These are phyloP conservation scores for Cyberlindnera xishuangbannaensis DNA, from an alignment of 805 yeast species.

Conservation along the genomic window DNA sequence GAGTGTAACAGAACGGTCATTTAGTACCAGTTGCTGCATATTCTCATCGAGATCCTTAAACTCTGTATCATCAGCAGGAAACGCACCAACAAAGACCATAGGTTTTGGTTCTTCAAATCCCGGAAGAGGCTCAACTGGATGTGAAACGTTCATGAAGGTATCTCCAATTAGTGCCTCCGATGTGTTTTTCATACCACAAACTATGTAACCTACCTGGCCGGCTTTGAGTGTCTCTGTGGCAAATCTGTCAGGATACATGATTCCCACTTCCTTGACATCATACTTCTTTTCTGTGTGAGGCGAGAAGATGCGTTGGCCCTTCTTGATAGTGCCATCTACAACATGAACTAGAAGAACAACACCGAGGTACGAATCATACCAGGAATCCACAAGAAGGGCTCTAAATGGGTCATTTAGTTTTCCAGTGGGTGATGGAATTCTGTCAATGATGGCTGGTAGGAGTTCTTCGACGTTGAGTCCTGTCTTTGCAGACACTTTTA, in stretches of 20 bases:
- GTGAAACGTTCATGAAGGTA: constrained; percentile 63
- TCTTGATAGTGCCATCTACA: constrained; percentile 73
- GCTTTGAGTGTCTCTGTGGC: constrained; percentile 62
- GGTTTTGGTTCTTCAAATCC: constrained; percentile 97
- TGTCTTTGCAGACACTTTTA: constrained; percentile 88
- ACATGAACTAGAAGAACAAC: constrained; percentile 80
- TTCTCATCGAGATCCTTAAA: constrained; percentile 87
- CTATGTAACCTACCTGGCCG: constrained; percentile 92
- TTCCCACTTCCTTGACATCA: constrained; percentile 89
- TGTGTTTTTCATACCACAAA: constrained; percentile 91
- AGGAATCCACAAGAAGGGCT: constrained; percentile 88
- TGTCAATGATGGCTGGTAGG: constrained; percentile 76
- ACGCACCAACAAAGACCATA: constrained; percentile 98
- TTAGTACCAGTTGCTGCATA: constrained; percentile 79
- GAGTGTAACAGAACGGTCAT: constrained; percentile 86
- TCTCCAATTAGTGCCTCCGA: constrained; percentile 89
- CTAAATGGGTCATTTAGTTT: constrained; percentile 46
- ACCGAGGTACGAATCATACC: constrained; percentile 93
- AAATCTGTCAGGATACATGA: constrained; percentile 86
- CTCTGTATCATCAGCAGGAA: constrained; percentile 92
- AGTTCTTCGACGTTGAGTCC: constrained; percentile 74
- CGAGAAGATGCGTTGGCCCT: constrained; percentile 70
- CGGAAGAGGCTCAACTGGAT: constrained; percentile 68
- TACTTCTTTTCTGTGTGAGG: constrained; percentile 73
- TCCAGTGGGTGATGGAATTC: constrained; percentile 78